Evolutionary conservation across 768 basidiomycete genomes (phyloP), one percentile per base, ranked within the genome.

Genomic region (Lentinula sp.): DNA sequence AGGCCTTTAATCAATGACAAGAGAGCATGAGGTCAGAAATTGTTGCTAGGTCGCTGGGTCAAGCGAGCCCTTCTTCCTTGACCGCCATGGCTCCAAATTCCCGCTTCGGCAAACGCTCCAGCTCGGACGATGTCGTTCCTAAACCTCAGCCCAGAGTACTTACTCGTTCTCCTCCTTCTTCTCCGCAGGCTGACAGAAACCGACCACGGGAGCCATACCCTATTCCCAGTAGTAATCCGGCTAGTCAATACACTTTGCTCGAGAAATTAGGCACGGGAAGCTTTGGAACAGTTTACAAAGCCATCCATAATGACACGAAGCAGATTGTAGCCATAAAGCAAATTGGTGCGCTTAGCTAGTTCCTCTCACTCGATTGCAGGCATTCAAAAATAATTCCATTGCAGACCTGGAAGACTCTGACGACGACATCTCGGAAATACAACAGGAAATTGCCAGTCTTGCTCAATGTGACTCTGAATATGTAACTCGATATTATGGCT

Each of bases 261-360:
- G 93, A 97, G 75, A 98, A 97, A 72, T 83, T 98, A n/a, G 96
- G 96, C 15, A 95, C 93, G 23, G 96, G 96, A 39, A 93, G 91
- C 71, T 99, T 99, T 70, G 96, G 96, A 8, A 91, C 87, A 1
- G 96, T 99, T 59, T 99, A 94, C 85, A 98, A 97, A 78, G 96
- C 93, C 8, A 88, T 95, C 68, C 94, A 98, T 75, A 91, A 93
- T 68, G 91, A 93, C 63, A 91, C 93, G 10, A 89, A 91, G 71
- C 89, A 96, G 75, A 89, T 93, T 62, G 97, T 99, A 15, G 97
- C 97, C 49, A 92, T 99, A 69, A 99, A 99, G 75, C 95, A 98
- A 74, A 98, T 99, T 71, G 93, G 94, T 91, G 68, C 65, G 88
- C 73, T 50, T 59, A 23, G 54, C 52, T 39, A 62, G 42, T 53